These are phyloP conservation scores for Eremomyces bilateralis DNA, from an alignment of 495 filamentous ascomycete species.

Conservation along the genomic window DNA sequence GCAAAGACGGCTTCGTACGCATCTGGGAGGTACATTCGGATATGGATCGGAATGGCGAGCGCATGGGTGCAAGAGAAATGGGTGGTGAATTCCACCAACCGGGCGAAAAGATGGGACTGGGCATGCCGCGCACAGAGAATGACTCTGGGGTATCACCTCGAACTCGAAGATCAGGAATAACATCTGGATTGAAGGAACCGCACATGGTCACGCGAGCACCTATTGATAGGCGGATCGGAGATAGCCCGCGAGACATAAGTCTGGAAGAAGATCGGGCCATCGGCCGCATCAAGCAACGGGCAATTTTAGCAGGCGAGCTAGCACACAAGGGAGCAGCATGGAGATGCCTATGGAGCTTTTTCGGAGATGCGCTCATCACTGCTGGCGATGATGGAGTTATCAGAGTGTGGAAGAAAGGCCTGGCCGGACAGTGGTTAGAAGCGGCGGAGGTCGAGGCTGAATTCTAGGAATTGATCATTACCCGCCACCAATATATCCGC, in stretches of 20 bases:
- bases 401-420: conserved; percentile 17
- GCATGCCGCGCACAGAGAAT: conserved; percentile 5
- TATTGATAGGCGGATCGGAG: neutral
- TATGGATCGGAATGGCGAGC: conserved; percentile 8
- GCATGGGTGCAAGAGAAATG: conserved; percentile 7
- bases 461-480: too few species aligned
- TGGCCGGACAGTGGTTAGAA: conserved; percentile 12
- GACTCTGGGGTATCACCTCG: conserved; percentile 2
- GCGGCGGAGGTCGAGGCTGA: conserved; percentile 10
- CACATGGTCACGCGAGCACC: conserved; percentile 1
- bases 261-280: conserved; percentile 1
- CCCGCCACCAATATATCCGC: too few species aligned
- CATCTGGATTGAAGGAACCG: conserved; percentile 35
- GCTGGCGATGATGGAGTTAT: conserved; percentile 19
- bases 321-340: conserved; percentile 19
- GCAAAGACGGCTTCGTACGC: conserved; percentile 72
- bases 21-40: conserved; percentile 62
- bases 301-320: conserved; percentile 18
- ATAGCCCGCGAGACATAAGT: neutral
- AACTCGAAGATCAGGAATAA: conserved; percentile 25
- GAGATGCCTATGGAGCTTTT: conserved; percentile 18
- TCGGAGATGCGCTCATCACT: conserved; percentile 16
- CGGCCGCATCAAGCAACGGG: conserved; percentile 18
- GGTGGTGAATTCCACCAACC: neutral
- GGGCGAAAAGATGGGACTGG: too few species aligned